Evolutionary conservation across 1,139 yeast species (phyloP).

Genomic region (Blastobotrys illinoisensis): DNA sequence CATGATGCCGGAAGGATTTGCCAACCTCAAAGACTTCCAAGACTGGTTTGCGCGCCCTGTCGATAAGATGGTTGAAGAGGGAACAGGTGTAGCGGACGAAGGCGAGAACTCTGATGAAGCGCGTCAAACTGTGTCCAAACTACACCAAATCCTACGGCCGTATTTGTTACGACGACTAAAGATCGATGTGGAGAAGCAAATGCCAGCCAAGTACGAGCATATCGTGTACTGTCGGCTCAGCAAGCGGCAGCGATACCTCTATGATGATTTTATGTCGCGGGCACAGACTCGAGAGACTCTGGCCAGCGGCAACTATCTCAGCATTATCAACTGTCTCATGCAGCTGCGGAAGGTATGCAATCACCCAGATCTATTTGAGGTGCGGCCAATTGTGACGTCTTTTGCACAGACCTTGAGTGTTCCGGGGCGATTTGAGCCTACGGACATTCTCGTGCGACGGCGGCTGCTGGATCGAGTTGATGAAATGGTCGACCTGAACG

Average conservation of each 20-base stretch:
- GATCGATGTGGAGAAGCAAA: conserved; percentile 95
- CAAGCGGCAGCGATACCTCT: conserved; percentile 83
- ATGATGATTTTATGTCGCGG: conserved; percentile 96
- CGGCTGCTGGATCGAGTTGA: conserved; percentile 31
- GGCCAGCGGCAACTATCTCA: conserved; percentile 89
- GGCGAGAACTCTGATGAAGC: conserved; percentile 65
- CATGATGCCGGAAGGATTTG: conserved; percentile 93
- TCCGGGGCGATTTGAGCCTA: conserved; percentile 43
- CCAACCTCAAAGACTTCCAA: conserved; percentile 90
- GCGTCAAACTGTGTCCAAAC: conserved; percentile 72
- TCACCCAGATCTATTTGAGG: conserved; percentile 96
- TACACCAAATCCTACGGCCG: conserved; percentile 92
- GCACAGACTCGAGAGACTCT: conserved; percentile 93
- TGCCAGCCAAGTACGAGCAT: conserved; percentile 98
- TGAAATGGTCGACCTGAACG: conserved; percentile 43
- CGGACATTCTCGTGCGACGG: conserved; percentile 43
- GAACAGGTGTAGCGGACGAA: conserved; percentile 50
- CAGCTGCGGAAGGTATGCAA: conserved; percentile 95
- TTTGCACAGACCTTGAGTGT: conserved; percentile 69
- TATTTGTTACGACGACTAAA: conserved; percentile 85
- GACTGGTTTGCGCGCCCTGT: conserved; percentile 98
- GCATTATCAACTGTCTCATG: conserved; percentile 96
- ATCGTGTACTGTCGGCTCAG: conserved; percentile 87
- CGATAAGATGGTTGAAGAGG: conserved; percentile 80
- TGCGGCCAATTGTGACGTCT: conserved; percentile 89